These are phyloP conservation scores for Thermomucor indicae-seudaticae DNA, from an alignment of 371 early-diverging fungal species.

Conservation along the genomic window DNA sequence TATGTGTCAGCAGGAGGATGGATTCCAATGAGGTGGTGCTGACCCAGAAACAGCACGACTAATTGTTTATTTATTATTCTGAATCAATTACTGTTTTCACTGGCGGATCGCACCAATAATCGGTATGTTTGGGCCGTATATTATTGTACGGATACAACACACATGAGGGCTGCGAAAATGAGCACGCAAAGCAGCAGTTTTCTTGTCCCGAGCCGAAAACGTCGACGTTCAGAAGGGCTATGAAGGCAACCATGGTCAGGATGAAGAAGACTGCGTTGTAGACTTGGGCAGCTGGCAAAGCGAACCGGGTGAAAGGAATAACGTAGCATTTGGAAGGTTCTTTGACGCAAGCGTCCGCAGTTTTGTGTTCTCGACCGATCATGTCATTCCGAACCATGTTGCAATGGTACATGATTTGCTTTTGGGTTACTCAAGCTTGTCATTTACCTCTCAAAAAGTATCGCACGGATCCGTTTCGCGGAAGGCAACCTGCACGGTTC, in stretches of 20 bases:
- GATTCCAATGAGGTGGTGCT: too few species aligned
- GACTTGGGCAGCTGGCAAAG: constrained; percentile 18
- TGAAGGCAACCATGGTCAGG: constrained; percentile 53
- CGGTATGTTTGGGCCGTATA: too few species aligned
- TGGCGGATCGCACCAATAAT: too few species aligned
- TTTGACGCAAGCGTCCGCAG: constrained; percentile 44
- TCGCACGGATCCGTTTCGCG: too few species aligned
- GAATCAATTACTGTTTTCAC: too few species aligned
- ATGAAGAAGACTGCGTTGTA: constrained; percentile 25
- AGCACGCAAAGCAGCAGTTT: constrained; percentile 64
- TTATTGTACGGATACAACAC: too few species aligned
- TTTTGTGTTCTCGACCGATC: constrained; percentile 68
- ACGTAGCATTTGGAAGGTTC: constrained; percentile 33
- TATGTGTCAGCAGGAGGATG: too few species aligned
- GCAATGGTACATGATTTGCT: constrained; percentile 70
- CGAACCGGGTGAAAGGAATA: constrained; percentile 34
- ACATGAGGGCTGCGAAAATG: constrained; percentile 59
- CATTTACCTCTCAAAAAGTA: too few species aligned
- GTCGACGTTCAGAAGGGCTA: constrained; percentile 46
- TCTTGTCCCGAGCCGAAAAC: constrained; percentile 61
- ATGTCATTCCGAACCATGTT: constrained; percentile 82
- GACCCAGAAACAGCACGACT: too few species aligned
- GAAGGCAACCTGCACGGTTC: constrained; percentile 62
- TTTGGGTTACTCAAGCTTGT: too few species aligned
- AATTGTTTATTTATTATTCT: too few species aligned